Conservation (phyloP, 768 basidiomycete genomes). For the Cystoderma amianthinum region DNA sequence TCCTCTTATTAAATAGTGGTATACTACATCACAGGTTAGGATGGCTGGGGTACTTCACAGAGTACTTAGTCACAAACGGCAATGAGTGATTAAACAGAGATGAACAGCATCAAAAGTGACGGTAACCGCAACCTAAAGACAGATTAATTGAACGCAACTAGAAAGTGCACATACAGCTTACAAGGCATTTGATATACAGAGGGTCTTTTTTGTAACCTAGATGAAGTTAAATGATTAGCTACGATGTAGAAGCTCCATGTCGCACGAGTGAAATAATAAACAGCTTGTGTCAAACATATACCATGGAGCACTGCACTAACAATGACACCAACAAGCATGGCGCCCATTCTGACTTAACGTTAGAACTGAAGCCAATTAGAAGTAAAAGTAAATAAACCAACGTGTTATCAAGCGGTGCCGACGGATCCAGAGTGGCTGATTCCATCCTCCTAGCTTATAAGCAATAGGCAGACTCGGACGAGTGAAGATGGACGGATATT, state of each 20-base stretch:
- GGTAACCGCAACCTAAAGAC: conserved; percentile 28
- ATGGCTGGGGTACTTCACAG: too few relatives aligned
- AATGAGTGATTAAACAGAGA: conserved; percentile 39
- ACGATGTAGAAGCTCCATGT: too few relatives aligned
- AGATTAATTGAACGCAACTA: too few relatives aligned
- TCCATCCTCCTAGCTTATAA: conserved; percentile 5
- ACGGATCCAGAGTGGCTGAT: conserved; percentile 19
- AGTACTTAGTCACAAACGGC: conserved; percentile 31
- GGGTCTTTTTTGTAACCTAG: conserved; percentile 31
- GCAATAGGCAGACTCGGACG: too few relatives aligned
- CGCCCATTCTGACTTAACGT: conserved; percentile 31
- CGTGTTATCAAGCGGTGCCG: conserved; percentile 24
- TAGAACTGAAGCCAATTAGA: too few relatives aligned
- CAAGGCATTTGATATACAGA: conserved; percentile 33
- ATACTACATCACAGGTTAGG: conserved; percentile 30
- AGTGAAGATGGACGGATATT: too few relatives aligned
- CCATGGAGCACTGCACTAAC: conserved; percentile 31
- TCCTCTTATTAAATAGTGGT: conserved; percentile 39
- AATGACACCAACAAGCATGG: conserved; percentile 35
- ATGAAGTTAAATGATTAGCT: too few relatives aligned
- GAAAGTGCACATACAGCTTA: too few relatives aligned
- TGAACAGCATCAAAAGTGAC: conserved; percentile 39
- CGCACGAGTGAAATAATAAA: conserved; percentile 36
- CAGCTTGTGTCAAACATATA: conserved; percentile 38
- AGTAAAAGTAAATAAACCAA: too few relatives aligned